A percentile compares a stretch with the other conserved stretches of the same genome.
phyloP scores from a whole-genome alignment of 2,329 filamentous ascomycete species.

The Cadophora gregata region DNA sequence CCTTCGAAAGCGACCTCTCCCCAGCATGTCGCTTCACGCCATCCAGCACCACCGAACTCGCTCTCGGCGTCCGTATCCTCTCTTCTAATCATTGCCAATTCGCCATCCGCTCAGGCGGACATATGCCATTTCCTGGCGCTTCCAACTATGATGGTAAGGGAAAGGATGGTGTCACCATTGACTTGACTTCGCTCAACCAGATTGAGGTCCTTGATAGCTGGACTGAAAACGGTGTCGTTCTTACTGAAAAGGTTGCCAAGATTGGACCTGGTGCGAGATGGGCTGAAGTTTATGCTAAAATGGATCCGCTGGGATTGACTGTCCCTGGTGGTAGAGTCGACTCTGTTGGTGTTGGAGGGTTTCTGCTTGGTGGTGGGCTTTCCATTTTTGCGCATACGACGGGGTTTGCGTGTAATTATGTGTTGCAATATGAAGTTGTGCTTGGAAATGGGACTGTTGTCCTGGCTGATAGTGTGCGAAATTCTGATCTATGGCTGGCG shows the following conservation, averaged over 20 bases:
- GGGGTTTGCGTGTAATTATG: slow-evolving; percentile 32
- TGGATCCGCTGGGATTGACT: slow-evolving; percentile 29
- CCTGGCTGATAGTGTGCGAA: slow-evolving; percentile 49
- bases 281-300: slow-evolving; percentile 31
- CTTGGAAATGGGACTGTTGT: slow-evolving; percentile 49
- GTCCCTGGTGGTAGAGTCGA: slow-evolving; percentile 31
- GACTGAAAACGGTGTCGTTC: slow-evolving; percentile 17
- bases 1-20: slow-evolving; percentile 2
- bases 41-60: slow-evolving; percentile 20
- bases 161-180: slow-evolving; percentile 30
- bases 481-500: slow-evolving; percentile 57
- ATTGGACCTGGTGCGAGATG: slow-evolving; percentile 34
- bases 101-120: slow-evolving; percentile 49
- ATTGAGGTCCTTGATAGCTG: slow-evolving; percentile 16
- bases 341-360: slow-evolving; percentile 42
- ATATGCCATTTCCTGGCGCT: slow-evolving; percentile 34
- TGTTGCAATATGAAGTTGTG: slow-evolving; percentile 38
- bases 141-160: slow-evolving; percentile 27
- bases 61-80: slow-evolving; percentile 19
- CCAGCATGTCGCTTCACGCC: slow-evolving; percentile 29
- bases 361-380: slow-evolving; percentile 42
- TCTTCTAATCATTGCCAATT: slow-evolving; percentile 34
- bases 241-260: slow-evolving; percentile 14
- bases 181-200: slow-evolving; percentile 25
- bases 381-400: slow-evolving; percentile 27